Conservation (phyloP, 139 green algal species). For the Eudorina sp. region DNA sequence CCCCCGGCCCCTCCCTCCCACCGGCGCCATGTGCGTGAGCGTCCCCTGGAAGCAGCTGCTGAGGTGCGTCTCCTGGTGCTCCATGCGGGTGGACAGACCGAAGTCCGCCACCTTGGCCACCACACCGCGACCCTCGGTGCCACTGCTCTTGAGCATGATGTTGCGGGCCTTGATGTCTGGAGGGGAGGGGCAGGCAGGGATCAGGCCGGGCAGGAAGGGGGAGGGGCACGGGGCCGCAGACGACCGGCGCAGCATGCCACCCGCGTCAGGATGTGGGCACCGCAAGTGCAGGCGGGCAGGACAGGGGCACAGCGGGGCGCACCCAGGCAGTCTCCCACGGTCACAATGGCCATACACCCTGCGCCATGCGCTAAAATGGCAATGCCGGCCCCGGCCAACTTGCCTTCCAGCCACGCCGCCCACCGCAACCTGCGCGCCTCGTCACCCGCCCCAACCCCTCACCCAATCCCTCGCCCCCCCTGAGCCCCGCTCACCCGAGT, state of each 20-base stretch:
- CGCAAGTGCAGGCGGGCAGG: no score
- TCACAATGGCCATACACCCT: no score
- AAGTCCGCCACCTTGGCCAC: conserved; percentile 66
- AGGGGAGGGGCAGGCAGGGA: background rate
- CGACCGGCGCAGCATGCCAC: background rate
- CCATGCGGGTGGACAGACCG: conserved; percentile 58
- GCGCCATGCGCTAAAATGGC: no score
- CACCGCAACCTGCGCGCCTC: no score
- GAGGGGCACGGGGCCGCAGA: no score
- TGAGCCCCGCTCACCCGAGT: conserved; percentile 1
- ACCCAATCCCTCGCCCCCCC: background rate
- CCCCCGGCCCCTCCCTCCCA: background rate
- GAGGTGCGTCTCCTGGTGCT: conserved; percentile 57
- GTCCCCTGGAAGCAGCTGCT: conserved; percentile 62
- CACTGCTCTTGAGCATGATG: conserved; percentile 54
- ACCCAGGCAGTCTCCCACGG: no score
- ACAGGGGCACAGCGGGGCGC: no score
- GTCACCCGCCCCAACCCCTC: background rate
- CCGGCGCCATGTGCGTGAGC: conserved; percentile 61
- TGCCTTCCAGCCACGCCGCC: no score
- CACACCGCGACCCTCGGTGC: conserved; percentile 43
- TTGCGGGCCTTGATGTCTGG: conserved; percentile 58
- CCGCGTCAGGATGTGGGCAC: background rate
- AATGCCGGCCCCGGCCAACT: no score
- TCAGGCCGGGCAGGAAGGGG: background rate